Evolutionary conservation across 2,329 filamentous ascomycete species (phyloP), one percentile per base, ranked within the genome.

Genomic region (Scedosporium aurantiacum): DNA sequence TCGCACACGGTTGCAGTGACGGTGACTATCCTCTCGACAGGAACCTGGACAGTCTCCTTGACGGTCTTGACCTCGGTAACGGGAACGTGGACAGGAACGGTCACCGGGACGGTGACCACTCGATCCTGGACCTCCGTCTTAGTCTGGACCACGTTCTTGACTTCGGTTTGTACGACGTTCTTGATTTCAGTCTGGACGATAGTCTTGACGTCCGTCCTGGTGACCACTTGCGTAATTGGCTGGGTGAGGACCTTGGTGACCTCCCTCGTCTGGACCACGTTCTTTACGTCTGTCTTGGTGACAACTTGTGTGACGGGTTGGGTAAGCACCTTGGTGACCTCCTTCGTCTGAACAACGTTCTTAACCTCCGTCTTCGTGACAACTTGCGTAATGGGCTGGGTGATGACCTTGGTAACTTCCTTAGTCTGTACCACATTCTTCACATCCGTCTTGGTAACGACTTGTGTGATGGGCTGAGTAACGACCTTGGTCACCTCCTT

Each of bases 51-150:
- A 23, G 43, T 23, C 25, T 55, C 21, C 45, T 55, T 16, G 14
- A 61, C 59, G n/a, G 37, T 21, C 12, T 32, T 40, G n/a, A 56
- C 32, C 21, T 56, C 43, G 47, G 59, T 56, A 21, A 61, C 59
- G 10, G 47, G 59, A 12, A 52, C 25, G n/a, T 52, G 18, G 12
- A 60, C 58, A 57, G 55, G 27, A 18, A 37, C 55, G 1, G 55
- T 14, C 2, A 57, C 55, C 21, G 27, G 23, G n/a, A 57, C 27
- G 25, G 55, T 37, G 27, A 57, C 27, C 50, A 18, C 18, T 7
- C 50, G 6, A 18, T 54, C 55, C 23, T 32, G 14, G 27, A 25
- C n/a, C 14, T 18, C 55, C 10, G 55, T 41, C 14, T 18, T 18
- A 12, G 55, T 57, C 21, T 57, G 55, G 5, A 32, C 25, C 12